phyloP scores from a whole-genome alignment of 2,329 filamentous ascomycete genomes.

The Hirsutella thompsonii region DNA sequence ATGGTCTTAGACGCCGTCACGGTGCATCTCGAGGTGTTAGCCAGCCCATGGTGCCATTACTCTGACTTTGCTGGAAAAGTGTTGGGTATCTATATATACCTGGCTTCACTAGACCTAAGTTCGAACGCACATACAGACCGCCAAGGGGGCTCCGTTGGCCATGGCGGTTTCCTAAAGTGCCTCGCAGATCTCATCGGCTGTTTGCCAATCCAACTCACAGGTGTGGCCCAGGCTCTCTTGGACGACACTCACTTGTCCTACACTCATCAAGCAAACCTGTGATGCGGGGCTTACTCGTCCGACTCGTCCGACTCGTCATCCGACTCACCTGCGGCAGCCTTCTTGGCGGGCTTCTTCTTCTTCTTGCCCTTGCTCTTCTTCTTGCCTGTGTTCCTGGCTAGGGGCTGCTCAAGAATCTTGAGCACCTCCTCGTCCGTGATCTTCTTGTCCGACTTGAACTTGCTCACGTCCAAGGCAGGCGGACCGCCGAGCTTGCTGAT shows the following conservation, averaged over 20 bases:
- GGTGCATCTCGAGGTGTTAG: too few species aligned
- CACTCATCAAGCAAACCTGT: too few species aligned
- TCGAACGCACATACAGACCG: not conserved
- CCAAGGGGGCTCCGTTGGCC: not conserved
- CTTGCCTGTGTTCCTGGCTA: slow-evolving; percentile 78
- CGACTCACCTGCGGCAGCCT: slow-evolving; percentile 19
- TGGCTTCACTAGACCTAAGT: slow-evolving; percentile 5
- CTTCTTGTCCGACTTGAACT: slow-evolving; percentile 94
- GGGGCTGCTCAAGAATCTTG: slow-evolving; percentile 81
- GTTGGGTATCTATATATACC: slow-evolving; percentile 6
- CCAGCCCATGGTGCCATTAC: not conserved
- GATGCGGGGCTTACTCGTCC: not conserved
- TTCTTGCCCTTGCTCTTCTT: slow-evolving; percentile 87
- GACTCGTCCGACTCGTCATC: slow-evolving; percentile 18
- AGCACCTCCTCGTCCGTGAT: slow-evolving; percentile 92
- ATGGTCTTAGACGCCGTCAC: too few species aligned
- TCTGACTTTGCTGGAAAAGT: slow-evolving; percentile 3
- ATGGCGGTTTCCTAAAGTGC: not conserved
- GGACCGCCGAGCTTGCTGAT: slow-evolving; percentile 74
- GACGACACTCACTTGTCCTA: too few species aligned
- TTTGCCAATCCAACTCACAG: too few species aligned
- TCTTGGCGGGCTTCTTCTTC: slow-evolving; percentile 46
- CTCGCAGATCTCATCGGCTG: too few species aligned
- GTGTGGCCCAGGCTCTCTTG: too few species aligned
- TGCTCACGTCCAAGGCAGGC: slow-evolving; percentile 61